Percentiles rank a stretch among this genome's conserved stretches.
Conservation (phyloP, 164 flowering plant genomes). For the Tetrastigma voinierianum region DNA sequence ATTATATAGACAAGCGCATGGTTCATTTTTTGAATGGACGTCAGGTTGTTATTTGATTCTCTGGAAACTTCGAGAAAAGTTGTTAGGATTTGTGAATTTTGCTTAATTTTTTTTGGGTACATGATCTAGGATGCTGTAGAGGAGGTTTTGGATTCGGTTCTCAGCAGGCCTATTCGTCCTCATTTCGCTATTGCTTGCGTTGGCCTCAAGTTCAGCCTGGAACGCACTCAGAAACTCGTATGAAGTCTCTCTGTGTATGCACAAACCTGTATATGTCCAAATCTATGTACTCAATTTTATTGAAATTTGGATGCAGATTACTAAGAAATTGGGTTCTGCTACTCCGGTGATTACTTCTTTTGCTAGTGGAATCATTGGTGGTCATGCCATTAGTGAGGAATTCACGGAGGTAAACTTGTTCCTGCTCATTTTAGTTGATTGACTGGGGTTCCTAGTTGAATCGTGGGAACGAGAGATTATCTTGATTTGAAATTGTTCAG, state of each 20-base stretch:
- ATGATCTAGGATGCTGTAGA: conserved; percentile 44
- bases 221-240: conserved; percentile 38
- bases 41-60: neutral
- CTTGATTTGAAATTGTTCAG: conserved; percentile 15
- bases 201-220: conserved; percentile 29
- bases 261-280: neutral
- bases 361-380: conserved; percentile 63
- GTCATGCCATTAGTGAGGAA: conserved; percentile 40
- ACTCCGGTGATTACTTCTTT: conserved; percentile 44
- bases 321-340: conserved; percentile 30
- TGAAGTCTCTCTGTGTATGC: neutral
- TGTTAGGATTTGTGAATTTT: neutral
- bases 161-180: conserved; percentile 70
- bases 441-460: neutral
- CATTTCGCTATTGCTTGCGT: conserved; percentile 59
- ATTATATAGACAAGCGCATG: too few species aligned
- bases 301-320: conserved; percentile 32
- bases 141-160: conserved; percentile 61
- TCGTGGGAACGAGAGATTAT: neutral
- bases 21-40: too few species aligned
- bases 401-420: conserved; percentile 46
- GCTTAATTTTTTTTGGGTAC: conserved; percentile 1
- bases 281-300: neutral
- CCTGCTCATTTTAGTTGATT: too few species aligned
- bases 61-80: neutral